phyloP scores from a whole-genome alignment of 164 flowering plant genomes.

The Malania oleifera region DNA sequence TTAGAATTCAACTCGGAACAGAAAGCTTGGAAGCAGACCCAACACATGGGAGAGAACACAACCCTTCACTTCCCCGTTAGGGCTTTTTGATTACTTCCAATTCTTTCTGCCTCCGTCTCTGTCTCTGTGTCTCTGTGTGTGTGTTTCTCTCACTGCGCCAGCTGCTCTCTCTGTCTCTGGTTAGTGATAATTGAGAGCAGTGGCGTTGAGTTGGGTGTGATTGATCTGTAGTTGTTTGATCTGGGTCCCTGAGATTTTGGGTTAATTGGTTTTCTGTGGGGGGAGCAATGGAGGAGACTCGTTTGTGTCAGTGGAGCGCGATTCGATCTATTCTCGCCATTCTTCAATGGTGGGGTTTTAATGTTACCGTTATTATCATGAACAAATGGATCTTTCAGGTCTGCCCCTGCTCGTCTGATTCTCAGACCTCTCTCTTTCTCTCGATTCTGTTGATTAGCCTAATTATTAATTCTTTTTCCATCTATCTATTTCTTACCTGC shows the following conservation, averaged over 20 bases:
- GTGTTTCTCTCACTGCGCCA: not conserved
- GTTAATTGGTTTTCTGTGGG: constrained; percentile 3
- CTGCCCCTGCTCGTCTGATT: not conserved
- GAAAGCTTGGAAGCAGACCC: not conserved
- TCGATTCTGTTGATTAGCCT: not conserved
- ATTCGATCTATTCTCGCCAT: constrained; percentile 80
- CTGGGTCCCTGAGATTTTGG: not conserved
- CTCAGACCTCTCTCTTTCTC: not conserved
- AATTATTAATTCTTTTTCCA: too few relatives aligned
- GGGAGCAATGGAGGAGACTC: constrained; percentile 66
- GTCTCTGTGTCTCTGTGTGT: not conserved
- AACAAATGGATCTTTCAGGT: constrained; percentile 99
- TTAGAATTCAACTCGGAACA: not conserved
- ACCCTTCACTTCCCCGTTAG: not conserved
- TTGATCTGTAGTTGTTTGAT: constrained; percentile 3
- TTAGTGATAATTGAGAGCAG: not conserved
- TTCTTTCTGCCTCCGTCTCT: constrained; percentile 2
- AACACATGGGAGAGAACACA: constrained; percentile 15
- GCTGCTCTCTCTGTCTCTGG: not conserved
- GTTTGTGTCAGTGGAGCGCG: constrained; percentile 58
- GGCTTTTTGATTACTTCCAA: not conserved
- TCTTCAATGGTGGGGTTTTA: constrained; percentile 95
- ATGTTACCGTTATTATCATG: constrained; percentile 94
- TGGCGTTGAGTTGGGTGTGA: not conserved
- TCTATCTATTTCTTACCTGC: too few relatives aligned